Evolutionary conservation across 352 stramenopile genomes (phyloP).

Genomic region (Blastocystis sp.): DNA sequence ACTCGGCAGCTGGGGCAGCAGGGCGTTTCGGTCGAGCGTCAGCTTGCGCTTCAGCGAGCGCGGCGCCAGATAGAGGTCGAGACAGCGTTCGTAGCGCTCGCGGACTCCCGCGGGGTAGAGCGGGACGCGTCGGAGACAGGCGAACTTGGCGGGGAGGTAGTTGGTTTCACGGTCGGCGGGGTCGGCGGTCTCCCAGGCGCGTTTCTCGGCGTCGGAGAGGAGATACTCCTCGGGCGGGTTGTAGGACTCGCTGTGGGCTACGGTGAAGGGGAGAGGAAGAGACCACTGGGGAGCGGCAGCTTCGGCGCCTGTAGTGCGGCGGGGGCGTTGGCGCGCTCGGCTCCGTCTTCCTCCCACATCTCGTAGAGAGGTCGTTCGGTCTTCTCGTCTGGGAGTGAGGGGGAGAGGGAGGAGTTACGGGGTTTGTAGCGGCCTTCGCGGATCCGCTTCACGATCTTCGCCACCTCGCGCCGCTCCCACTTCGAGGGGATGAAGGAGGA

Average conservation of each 20-base stretch:
- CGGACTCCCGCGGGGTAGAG: conserved; percentile 88
- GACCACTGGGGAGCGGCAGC: conserved; percentile 78
- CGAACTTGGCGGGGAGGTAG: conserved; percentile 90
- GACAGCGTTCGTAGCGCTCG: conserved; percentile 96
- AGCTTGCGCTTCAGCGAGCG: conserved; percentile 82
- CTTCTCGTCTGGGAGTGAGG: conserved; percentile 69
- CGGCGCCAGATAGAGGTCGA: conserved; percentile 96
- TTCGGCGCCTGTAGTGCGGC: conserved; percentile 92
- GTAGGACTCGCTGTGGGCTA: conserved; percentile 90
- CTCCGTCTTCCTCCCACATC: conserved; percentile 81
- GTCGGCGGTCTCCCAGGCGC: conserved; percentile 84
- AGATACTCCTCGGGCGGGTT: conserved; percentile 96
- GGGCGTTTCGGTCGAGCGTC: conserved; percentile 90
- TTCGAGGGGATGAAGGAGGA: conserved; percentile 60
- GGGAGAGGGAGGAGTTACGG: conserved; percentile 62
- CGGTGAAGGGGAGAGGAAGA: conserved; percentile 76
- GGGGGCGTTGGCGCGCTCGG: conserved; percentile 65
- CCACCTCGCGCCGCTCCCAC: conserved; percentile 59
- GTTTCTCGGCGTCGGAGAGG: conserved; percentile 84
- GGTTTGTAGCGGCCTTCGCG: conserved; percentile 46
- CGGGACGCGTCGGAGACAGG: conserved; percentile 84
- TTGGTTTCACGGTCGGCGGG: conserved; percentile 82
- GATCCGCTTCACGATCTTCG: conserved; percentile 65
- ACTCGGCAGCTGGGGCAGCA: conserved; percentile 87
- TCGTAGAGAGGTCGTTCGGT: conserved; percentile 78